These are phyloP conservation scores for Kitagawia praeruptora DNA, from an alignment of 129 eudicot genomes.

Conservation along the genomic window DNA sequence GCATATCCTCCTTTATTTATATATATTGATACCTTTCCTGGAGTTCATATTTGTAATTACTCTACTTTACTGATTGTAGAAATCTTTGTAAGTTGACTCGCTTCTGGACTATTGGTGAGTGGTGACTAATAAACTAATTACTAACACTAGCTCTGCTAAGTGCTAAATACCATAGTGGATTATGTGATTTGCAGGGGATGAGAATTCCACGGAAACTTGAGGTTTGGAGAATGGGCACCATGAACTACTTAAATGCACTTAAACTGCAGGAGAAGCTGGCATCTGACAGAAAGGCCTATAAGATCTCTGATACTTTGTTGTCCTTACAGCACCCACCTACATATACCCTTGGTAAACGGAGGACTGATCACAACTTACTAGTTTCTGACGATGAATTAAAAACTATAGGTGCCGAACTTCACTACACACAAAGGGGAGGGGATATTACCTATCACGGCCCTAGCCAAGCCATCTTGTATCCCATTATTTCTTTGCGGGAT, in stretches of 20 bases:
- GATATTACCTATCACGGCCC: slow-evolving; percentile 93
- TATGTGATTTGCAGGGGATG: slow-evolving; percentile 36
- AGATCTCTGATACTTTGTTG: slow-evolving; percentile 60
- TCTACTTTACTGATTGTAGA: too few relatives aligned
- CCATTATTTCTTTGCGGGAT: slow-evolving; percentile 68
- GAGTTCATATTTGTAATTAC: too few relatives aligned
- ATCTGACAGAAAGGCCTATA: slow-evolving; percentile 54
- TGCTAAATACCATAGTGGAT: too few relatives aligned
- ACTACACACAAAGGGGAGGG: slow-evolving; percentile 90
- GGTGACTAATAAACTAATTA: too few relatives aligned
- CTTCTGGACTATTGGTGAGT: too few relatives aligned
- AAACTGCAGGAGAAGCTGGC: slow-evolving; percentile 78
- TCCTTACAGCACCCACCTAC: slow-evolving; percentile 96
- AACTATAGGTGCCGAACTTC: slow-evolving; percentile 80
- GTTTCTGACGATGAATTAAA: slow-evolving; percentile 58
- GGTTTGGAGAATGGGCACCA: slow-evolving; percentile 73
- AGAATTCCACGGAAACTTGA: slow-evolving; percentile 50
- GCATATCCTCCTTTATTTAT: too few relatives aligned
- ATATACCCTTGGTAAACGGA: slow-evolving; percentile 85
- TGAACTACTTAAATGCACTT: slow-evolving; percentile 69
- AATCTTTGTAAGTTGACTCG: too few relatives aligned
- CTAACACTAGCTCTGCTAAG: too few relatives aligned
- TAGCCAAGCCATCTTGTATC: slow-evolving; percentile 78
- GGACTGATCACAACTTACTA: slow-evolving; percentile 68
- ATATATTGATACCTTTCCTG: too few relatives aligned